phyloP scores from a whole-genome alignment of 2,329 filamentous ascomycete species.

The Diaporthe sp. region DNA sequence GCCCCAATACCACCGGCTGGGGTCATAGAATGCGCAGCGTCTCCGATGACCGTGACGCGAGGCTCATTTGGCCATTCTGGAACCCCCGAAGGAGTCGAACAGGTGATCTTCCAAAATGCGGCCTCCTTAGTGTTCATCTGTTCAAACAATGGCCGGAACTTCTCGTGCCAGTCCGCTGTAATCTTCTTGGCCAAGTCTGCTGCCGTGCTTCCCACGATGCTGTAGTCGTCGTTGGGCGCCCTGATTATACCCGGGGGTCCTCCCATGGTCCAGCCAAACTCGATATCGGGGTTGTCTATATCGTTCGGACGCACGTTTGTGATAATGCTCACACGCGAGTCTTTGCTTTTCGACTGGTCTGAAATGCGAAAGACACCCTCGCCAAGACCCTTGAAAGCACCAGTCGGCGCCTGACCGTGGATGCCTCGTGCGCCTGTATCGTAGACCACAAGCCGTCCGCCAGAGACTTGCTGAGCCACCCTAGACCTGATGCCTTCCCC shows the following conservation, averaged over 20 bases:
- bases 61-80: conserved; percentile 71
- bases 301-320: conserved; percentile 73
- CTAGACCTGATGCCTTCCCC: conserved; percentile 74
- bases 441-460: conserved; percentile 70
- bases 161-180: conserved; percentile 66
- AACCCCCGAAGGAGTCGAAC: conserved; percentile 69
- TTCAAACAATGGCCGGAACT: conserved; percentile 68
- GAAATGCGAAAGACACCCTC: conserved; percentile 72
- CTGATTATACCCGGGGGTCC: conserved; percentile 68
- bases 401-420: conserved; percentile 73
- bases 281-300: conserved; percentile 66
- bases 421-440: conserved; percentile 74
- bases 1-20: conserved; percentile 68
- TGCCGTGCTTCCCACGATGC: conserved; percentile 67
- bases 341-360: conserved; percentile 58
- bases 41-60: conserved; percentile 69
- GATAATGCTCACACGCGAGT: conserved; percentile 66
- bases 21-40: conserved; percentile 70
- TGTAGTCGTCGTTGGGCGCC: conserved; percentile 70
- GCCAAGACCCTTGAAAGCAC: conserved; percentile 71
- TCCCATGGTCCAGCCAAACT: conserved; percentile 75
- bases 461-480: conserved; percentile 70
- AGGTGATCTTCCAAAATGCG: conserved; percentile 77
- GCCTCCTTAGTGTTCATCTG: conserved; percentile 68
- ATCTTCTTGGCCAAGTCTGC: conserved; percentile 69